Evolutionary conservation across 306 rosid species (phyloP).

Genomic region (Acacia acuminata): DNA sequence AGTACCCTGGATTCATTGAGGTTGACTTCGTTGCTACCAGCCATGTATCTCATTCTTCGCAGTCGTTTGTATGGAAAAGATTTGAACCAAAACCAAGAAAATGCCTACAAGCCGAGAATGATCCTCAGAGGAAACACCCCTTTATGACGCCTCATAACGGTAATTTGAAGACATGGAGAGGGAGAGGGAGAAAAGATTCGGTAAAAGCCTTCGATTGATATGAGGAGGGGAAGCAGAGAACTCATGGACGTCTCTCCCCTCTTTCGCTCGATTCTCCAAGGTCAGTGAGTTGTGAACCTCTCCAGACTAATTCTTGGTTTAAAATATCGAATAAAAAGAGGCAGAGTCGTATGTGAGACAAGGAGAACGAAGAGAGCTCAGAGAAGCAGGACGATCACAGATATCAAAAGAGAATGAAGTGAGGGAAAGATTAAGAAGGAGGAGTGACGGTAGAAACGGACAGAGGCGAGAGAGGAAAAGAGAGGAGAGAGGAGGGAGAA

Average conservation of each 20-base stretch:
- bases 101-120: constrained; percentile 39
- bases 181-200: not conserved
- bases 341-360: constrained; percentile 34
- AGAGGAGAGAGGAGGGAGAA: constrained; percentile 12
- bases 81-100: constrained; percentile 29
- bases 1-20: constrained; percentile 79
- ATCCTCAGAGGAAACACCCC: constrained; percentile 30
- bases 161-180: not conserved
- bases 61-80: constrained; percentile 12
- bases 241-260: not conserved
- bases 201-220: not conserved
- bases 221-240: constrained; percentile 6
- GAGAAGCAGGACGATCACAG: constrained; percentile 42
- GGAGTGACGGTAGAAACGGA: constrained; percentile 28
- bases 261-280: not conserved
- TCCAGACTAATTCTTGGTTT: constrained; percentile 54
- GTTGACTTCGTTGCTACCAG: constrained; percentile 76
- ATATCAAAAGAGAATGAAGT: constrained; percentile 23
- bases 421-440: constrained; percentile 37
- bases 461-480: constrained; percentile 21
- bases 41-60: constrained; percentile 42
- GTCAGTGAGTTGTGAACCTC: not conserved
- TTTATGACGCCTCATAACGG: constrained; percentile 36
- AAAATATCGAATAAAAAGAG: constrained; percentile 40
- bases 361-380: constrained; percentile 31